Evolutionary conservation across 257 asterid species (phyloP), one percentile per base, ranked within the genome.

Genomic region (Prunella vulgaris): DNA sequence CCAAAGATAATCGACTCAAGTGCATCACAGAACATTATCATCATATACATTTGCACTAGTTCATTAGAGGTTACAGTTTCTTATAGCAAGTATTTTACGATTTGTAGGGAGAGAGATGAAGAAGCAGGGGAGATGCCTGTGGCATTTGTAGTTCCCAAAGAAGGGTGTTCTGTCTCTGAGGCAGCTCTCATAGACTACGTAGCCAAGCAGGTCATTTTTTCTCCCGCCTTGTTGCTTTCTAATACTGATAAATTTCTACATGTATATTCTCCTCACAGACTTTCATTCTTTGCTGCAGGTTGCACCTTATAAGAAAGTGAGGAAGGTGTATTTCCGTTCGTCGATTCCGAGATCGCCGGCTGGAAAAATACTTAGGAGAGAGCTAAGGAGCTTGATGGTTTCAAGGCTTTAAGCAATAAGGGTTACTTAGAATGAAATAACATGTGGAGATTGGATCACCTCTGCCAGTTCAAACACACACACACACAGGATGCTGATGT

Each of bases 81-180:
- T 3, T 68, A 13, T 21, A 21, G 6, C 37, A 21, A 24, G 14
- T 40, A 3, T 46, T 69, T 44, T 35, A 21, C 33, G 37, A 51
- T 30, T 57, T 25, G 70, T 76, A 92, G 96, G n/a, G 84, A 62
- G 21, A 74, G 70, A 33, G 88, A 92, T 27, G 90, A 86, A 72
- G 96, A 86, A 72, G 91, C 88, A 6, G 98, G 97, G 32, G 98
- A 92, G 78, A 86, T 92, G 67, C 97, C 98, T 0, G 91, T 90
- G 65, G 98, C 97, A 28, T 87, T 86, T 77, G 88, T 88, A 2
- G 96, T 84, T n/a, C 81, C 60, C 35, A 86, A 74, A 68, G 71
- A 82, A 2, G 89, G 87, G 35, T 81, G 86, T 60, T 68, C 72
- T 18, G 74, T 85, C 73, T 78, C 90, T 5, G 75, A 81, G 71